Evolutionary conservation across 805 yeast species (phyloP), one percentile per base, ranked within the genome.

Genomic region (Metschnikowia amazonensis): DNA sequence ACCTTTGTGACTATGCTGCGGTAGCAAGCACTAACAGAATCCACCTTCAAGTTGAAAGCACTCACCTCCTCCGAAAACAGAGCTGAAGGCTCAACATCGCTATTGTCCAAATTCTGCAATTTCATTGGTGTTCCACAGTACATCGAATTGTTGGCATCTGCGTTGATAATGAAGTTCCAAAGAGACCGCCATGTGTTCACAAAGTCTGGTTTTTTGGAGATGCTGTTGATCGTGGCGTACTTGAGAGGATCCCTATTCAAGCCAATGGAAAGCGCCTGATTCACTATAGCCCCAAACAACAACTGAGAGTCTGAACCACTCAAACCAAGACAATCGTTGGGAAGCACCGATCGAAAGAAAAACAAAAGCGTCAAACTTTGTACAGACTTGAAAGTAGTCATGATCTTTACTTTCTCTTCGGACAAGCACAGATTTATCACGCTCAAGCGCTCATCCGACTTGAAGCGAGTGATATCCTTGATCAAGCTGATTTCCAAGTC

Each of bases 321-420:
- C 23, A 70, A 50, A 0, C 76, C 75, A 46, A 63, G 71, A 45
- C 70, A 62, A 51, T 72, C 76, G 44, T 67, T 66, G 1, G 77
- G 77, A 10, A 67, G 62, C 11, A 70, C 67, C 31, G 57, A 60
- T 16, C 69, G 46, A 50, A 69, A 71, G 43, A 63, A 67, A 43
- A 64, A 59, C 10, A 65, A 45, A 17, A 69, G 57, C 9, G 64
- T 51, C 44, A 69, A 57, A 3, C 63, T 46, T 48, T 72, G 76
- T 2, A 72, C 67, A 30, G 63, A 51, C 45, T 64, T 62, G 42
- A 71, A 57, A 4, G 70, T 56, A 18, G 72, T 64, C 52, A 64
- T 65, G 18, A 56, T 48, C 1, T 60, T 56, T 9, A 63, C 56
- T 20, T 53, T 58, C 27, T 62, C 60, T 33, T 67, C 71, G 3